Conservation (phyloP, 169 alveolate genomes). For the Eimeria acervulina region DNA sequence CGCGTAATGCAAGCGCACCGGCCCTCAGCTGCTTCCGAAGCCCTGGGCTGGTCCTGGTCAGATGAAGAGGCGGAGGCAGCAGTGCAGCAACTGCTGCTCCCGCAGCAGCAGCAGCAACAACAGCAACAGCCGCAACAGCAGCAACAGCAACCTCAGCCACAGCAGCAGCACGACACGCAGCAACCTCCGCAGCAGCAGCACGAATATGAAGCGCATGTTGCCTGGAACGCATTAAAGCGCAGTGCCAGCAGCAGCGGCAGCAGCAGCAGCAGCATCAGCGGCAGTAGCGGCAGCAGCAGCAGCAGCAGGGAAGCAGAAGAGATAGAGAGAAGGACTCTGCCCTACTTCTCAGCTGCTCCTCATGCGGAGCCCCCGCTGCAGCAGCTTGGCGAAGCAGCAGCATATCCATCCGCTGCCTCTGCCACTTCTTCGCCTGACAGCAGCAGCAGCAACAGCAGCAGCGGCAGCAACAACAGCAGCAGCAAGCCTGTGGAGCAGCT, state of each 20-base stretch:
- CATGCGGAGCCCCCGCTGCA: background rate
- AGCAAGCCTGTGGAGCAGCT: slow-evolving; percentile 34
- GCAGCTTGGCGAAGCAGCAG: slow-evolving; percentile 14
- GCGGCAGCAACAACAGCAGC: slow-evolving; percentile 47
- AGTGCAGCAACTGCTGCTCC: slow-evolving; percentile 70
- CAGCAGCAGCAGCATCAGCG: slow-evolving; percentile 41
- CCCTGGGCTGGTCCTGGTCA: slow-evolving; percentile 55
- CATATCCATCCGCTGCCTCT: background rate
- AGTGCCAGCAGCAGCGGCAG: slow-evolving; percentile 3
- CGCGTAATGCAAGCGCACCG: slow-evolving; percentile 10
- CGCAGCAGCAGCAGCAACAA: slow-evolving; percentile 68
- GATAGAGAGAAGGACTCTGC: background rate
- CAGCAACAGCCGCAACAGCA: slow-evolving; percentile 26
- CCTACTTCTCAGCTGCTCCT: background rate
- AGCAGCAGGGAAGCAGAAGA: slow-evolving; percentile 18
- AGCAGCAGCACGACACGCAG: slow-evolving; percentile 21
- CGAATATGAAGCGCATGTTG: background rate
- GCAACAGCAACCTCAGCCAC: background rate
- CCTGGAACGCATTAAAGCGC: background rate
- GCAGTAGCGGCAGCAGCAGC: slow-evolving; percentile 52
- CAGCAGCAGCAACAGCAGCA: slow-evolving; percentile 73
- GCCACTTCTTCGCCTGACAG: slow-evolving; percentile 17
- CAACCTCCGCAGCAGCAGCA: background rate
- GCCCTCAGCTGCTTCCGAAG: slow-evolving; percentile 56
- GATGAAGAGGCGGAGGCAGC: slow-evolving; percentile 66